These are phyloP conservation scores for Torulaspora quercuum DNA, from an alignment of 805 yeast genomes.

Conservation along the genomic window DNA sequence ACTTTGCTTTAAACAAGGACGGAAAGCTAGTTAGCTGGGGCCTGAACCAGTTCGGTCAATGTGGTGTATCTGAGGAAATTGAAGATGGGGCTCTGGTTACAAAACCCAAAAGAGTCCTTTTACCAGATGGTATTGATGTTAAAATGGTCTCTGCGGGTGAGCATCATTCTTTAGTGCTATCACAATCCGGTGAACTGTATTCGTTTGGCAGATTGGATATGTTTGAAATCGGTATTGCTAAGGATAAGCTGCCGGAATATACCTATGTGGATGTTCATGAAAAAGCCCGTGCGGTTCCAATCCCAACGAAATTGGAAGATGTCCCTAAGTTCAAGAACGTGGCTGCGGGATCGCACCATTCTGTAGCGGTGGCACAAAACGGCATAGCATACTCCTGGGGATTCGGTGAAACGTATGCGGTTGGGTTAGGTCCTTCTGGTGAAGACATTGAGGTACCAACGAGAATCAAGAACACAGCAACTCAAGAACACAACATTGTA, in stretches of 20 bases:
- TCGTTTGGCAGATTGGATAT: conserved; percentile 91
- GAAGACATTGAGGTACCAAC: conserved; percentile 90
- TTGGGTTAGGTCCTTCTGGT: conserved; percentile 85
- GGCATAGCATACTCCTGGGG: conserved; percentile 97
- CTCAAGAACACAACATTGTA: conserved; percentile 68
- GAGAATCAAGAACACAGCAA: conserved; percentile 89
- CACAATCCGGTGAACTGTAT: conserved; percentile 68
- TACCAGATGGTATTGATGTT: conserved; percentile 55
- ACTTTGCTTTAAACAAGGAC: conserved; percentile 79
- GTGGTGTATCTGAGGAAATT: conserved; percentile 74
- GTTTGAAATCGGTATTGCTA: conserved; percentile 83
- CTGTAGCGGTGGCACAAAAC: conserved; percentile 76
- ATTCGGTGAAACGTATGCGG: conserved; percentile 93
- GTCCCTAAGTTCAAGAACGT: conserved; percentile 57
- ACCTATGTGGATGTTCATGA: conserved; percentile 78
- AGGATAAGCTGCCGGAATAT: conserved; percentile 59
- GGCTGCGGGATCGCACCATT: conserved; percentile 90
- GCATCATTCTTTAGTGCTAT: conserved; percentile 82
- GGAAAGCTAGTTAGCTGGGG: conserved; percentile 89
- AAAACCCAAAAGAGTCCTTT: conserved; percentile 70
- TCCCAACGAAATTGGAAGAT: conserved; percentile 64
- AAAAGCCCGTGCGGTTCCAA: conserved; percentile 77
- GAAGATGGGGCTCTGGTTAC: conserved; percentile 83
- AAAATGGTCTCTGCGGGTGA: conserved; percentile 83
- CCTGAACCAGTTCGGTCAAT: conserved; percentile 92